These are phyloP conservation scores for Candida buenavistaensis DNA, from an alignment of 1,139 yeast genomes.

Conservation along the genomic window DNA sequence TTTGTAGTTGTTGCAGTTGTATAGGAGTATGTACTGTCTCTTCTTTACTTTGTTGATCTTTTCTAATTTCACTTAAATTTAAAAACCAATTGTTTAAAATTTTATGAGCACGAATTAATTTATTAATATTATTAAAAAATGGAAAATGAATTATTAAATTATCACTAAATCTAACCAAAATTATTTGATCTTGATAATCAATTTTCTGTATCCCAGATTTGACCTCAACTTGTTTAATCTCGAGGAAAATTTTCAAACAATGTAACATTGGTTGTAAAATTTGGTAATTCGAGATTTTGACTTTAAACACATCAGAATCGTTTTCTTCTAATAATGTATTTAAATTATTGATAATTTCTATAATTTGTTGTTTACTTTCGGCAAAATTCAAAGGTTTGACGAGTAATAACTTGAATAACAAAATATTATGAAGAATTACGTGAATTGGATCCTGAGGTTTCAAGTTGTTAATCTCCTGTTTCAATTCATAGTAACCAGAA, in stretches of 20 bases:
- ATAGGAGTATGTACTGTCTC: conserved; percentile 3
- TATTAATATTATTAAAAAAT: conserved; percentile 31
- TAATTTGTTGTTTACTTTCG: conserved; percentile 24
- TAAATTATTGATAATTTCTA: conserved; percentile 22
- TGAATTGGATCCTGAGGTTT: conserved; percentile 8
- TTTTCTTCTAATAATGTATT: conserved; percentile 21
- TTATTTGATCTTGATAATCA: conserved; percentile 13
- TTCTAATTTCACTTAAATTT: conserved; percentile 21
- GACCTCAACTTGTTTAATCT: conserved; percentile 22
- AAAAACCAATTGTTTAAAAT: conserved; percentile 30
- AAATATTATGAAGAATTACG: conserved; percentile 9
- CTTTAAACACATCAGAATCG: conserved; percentile 27
- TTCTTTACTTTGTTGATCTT: conserved; percentile 8
- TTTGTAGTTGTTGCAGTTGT: conserved; percentile 3
- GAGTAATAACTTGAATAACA: conserved; percentile 34
- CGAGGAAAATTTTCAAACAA: conserved; percentile 28
- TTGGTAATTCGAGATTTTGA: conserved; percentile 36
- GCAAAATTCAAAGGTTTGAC: conserved; percentile 24
- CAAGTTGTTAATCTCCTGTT: conserved; percentile 11
- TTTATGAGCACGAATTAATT: conserved; percentile 26
- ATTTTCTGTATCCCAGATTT: conserved; percentile 8
- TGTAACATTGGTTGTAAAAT: conserved; percentile 37
- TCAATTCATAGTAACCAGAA: conserved; percentile 16
- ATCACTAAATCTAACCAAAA: conserved; percentile 21
- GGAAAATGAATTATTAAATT: conserved; percentile 29